A percentile compares a stretch with the other conserved stretches of the same genome.
Conservation (phyloP, 1,139 yeast genomes). For the Insectozyma bohioensis region DNA sequence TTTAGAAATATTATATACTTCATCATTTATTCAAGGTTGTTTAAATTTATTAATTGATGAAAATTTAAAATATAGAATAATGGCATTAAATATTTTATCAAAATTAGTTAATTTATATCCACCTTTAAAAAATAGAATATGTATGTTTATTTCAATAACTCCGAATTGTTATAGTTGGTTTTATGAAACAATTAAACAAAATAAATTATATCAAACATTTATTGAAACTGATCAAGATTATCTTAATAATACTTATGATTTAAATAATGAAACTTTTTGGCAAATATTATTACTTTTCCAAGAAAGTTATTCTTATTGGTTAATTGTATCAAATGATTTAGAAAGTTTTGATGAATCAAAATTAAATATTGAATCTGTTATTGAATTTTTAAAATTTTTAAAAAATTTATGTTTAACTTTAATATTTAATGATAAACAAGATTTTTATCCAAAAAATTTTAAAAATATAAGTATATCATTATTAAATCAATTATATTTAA, state of each 20-base stretch:
- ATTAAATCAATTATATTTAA: constrained; percentile 64
- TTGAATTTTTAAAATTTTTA: constrained; percentile 48
- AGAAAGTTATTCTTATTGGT: constrained; percentile 44
- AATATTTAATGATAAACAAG: constrained; percentile 38
- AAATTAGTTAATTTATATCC: constrained; percentile 33
- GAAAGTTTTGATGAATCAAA: constrained; percentile 53
- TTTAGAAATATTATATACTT: constrained; percentile 19
- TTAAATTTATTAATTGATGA: constrained; percentile 19
- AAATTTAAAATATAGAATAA: constrained; percentile 11
- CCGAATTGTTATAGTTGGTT: constrained; percentile 35
- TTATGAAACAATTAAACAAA: constrained; percentile 19
- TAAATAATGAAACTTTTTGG: constrained; percentile 29
- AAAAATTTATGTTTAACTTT: constrained; percentile 55
- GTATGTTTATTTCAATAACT: constrained; percentile 37
- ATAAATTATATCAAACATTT: constrained; percentile 20
- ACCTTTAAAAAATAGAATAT: constrained; percentile 28
- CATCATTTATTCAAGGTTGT: constrained; percentile 24
- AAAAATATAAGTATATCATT: constrained; percentile 48
- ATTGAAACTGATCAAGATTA: constrained; percentile 20
- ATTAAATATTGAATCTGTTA: constrained; percentile 47
- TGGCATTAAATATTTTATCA: constrained; percentile 24
- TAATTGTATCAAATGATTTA: constrained; percentile 68
- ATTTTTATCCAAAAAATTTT: constrained; percentile 20
- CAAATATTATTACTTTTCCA: constrained; percentile 34
- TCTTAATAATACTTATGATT: constrained; percentile 17